Evolutionary conservation across 2,329 filamentous ascomycete species (phyloP), one percentile per base, ranked within the genome.

Genomic region (Dactylonectria macrodidyma): DNA sequence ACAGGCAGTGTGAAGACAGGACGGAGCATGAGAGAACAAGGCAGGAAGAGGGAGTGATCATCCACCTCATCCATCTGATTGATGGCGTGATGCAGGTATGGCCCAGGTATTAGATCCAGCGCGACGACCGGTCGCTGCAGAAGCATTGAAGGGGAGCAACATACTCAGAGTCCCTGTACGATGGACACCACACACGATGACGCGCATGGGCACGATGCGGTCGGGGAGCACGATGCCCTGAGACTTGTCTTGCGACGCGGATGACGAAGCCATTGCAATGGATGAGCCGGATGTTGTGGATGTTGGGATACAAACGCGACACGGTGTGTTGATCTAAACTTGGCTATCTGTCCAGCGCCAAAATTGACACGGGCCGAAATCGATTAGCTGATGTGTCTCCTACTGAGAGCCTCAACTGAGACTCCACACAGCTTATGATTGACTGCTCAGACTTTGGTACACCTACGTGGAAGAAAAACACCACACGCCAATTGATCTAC

Each of bases 181-280:
- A 67, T 81, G 80, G 7, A 81, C 71, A 48, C 81, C 79, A 70
- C 80, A 81, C 30, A 83, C 80, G 63, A 83, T 80, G 73, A 83
- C 79, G 51, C 77, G 77, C 81, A 82, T 81, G 7, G 81, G 80
- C 4, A 82, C 80, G 52, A 77, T 73, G 30, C 81, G 79, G 47
- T 72, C 73, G n/a, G 73, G 70, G 26, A 63, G 54, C 36, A 66
- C 62, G 36, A 41, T 47, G 58, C 61, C 69, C 54, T 66, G 66
- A 44, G 68, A 52, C 30, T 59, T 51, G 46, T 62, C 56, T 19
- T 44, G 46, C 16, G 58, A 60, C 10, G 48, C 56, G 26, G 47
- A 19, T 58, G 36, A 41, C 5, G 67, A 66, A 33, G 68, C 51
- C 68, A 73, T 73, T 59, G 54, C 54, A 56, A 47, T 54, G n/a